Evolutionary conservation across 805 yeast genomes (phyloP).

Genomic region (Priceomyces fermenticarens): DNA sequence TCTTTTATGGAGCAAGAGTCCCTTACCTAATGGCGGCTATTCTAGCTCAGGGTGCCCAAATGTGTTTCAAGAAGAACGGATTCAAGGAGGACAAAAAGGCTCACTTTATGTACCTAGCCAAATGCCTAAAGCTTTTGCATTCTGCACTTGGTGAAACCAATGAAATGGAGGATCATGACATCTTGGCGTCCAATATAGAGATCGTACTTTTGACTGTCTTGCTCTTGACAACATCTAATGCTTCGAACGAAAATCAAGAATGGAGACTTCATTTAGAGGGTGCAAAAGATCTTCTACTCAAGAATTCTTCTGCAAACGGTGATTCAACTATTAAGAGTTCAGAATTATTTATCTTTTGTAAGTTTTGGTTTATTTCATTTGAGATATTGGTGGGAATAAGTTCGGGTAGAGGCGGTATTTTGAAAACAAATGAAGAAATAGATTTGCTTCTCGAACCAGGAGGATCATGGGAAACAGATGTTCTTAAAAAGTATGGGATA

Average conservation of each 20-base stretch:
- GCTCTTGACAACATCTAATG: slow-evolving; percentile 59
- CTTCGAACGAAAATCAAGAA: slow-evolving; percentile 49
- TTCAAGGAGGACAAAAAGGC: slow-evolving; percentile 57
- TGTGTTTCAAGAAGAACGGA: slow-evolving; percentile 41
- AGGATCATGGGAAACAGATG: slow-evolving; percentile 24
- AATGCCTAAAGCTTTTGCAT: slow-evolving; percentile 56
- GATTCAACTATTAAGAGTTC: slow-evolving; percentile 20
- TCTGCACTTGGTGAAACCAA: slow-evolving; percentile 26
- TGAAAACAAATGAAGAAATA: slow-evolving; percentile 45
- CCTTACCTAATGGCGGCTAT: slow-evolving; percentile 63
- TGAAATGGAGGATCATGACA: slow-evolving; percentile 23
- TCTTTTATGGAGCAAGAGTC: slow-evolving; percentile 56
- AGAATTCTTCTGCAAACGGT: slow-evolving; percentile 22
- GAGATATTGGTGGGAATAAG: slow-evolving; percentile 56
- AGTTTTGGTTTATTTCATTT: slow-evolving; percentile 53
- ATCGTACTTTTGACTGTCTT: slow-evolving; percentile 63
- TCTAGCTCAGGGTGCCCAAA: slow-evolving; percentile 68
- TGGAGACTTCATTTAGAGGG: slow-evolving; percentile 70
- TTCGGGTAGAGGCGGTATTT: slow-evolving; percentile 53
- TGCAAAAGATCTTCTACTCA: slow-evolving; percentile 59
- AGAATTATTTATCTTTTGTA: slow-evolving; percentile 48
- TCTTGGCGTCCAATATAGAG: slow-evolving; percentile 50
- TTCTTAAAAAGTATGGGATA: slow-evolving; percentile 35
- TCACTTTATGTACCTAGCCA: slow-evolving; percentile 59
- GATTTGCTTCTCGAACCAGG: slow-evolving; percentile 24